phyloP scores from a whole-genome alignment of 129 eudicot species.

The Flaveria trinervia region DNA sequence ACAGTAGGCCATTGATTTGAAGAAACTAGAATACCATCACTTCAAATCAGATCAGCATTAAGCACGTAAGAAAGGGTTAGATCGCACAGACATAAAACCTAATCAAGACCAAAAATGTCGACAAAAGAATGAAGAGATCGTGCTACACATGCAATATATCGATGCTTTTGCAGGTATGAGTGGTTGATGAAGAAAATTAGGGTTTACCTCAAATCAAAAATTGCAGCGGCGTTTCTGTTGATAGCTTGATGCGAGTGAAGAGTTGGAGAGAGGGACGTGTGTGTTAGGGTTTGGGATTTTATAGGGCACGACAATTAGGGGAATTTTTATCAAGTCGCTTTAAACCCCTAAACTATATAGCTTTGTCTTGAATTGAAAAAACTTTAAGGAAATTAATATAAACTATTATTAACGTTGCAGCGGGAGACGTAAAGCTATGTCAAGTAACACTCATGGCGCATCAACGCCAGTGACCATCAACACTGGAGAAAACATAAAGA shows the following conservation, averaged over 20 bases:
- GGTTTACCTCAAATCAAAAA: constrained; percentile 31
- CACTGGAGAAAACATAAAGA: too few relatives aligned
- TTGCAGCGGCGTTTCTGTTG: constrained; percentile 26
- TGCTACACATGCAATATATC: neutral
- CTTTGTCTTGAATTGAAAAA: neutral
- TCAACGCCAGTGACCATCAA: too few relatives aligned
- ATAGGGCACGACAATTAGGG: constrained; percentile 13
- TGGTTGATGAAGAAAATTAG: neutral
- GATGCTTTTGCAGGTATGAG: neutral
- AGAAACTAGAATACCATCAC: neutral
- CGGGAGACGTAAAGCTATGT: too few relatives aligned
- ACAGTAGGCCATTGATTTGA: neutral
- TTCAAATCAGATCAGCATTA: neutral
- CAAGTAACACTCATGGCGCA: too few relatives aligned
- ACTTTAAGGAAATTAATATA: neutral
- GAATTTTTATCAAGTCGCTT: neutral
- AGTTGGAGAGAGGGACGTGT: constrained; percentile 2
- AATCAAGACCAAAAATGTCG: neutral
- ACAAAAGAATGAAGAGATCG: neutral
- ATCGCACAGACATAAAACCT: constrained; percentile 4
- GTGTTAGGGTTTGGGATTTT: constrained; percentile 25
- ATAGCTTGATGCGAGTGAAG: constrained; percentile 3
- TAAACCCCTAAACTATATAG: constrained; percentile 21
- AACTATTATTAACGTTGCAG: too few relatives aligned
- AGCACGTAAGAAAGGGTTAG: neutral